Percentiles rank a stretch among this genome's conserved stretches.
These are phyloP conservation scores for Blastocystis sp. DNA, from an alignment of 352 stramenopile species.

Conservation along the genomic window DNA sequence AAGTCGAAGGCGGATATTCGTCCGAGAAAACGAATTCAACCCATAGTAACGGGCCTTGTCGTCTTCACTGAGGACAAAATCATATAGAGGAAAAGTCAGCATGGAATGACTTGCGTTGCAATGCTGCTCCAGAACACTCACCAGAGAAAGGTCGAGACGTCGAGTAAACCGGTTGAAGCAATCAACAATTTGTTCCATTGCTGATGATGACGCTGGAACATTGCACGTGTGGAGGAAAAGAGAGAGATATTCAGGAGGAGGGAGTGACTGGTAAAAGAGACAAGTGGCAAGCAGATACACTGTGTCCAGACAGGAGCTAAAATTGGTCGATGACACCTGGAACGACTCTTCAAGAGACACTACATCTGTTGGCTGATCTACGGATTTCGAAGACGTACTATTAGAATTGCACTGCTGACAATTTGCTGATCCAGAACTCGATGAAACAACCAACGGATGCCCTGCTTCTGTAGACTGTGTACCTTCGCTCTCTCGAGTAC, in stretches of 20 bases:
- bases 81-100: background rate
- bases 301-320: background rate
- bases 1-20: background rate
- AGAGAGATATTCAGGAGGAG: background rate
- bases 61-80: conserved; percentile 12
- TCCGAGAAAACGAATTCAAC: background rate
- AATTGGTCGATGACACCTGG: no score
- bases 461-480: background rate
- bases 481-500: background rate
- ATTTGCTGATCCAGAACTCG: no score
- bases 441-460: background rate
- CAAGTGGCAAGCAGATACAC: background rate
- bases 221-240: background rate
- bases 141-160: background rate
- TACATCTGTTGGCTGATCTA: no score
- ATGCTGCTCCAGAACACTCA: background rate
- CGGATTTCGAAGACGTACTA: no score
- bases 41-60: conserved; percentile 17
- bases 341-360: no score
- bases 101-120: background rate
- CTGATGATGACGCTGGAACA: background rate
- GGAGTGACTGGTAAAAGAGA: background rate
- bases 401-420: no score
- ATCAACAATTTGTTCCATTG: background rate
- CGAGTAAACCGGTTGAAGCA: conserved; percentile 1